Base-by-base conservation (phyloP, 768 basidiomycete species). In the Mycena leptocephala region DNA sequence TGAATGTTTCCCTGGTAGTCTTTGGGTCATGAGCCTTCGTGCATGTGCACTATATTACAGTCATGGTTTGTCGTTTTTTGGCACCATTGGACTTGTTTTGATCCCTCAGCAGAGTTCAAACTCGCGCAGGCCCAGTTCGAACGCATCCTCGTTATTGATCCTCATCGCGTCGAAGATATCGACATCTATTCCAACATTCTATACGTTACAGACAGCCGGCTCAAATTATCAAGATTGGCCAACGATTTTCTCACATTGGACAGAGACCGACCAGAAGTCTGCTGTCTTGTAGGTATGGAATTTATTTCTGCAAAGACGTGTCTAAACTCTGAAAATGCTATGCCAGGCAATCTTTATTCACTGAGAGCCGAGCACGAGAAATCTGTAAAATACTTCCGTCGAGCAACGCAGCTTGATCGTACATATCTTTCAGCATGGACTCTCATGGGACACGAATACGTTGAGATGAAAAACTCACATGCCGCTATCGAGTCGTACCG, bases 381-480 rank as follows among this genome's bases (percentile, higher is more conserved):
- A 85, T 97, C 98, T 1, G 94, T 99, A 78, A 95, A 95, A 80
- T 99, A 99, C 85, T 99, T 99, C 86, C 91, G 94, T 77, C 91
- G 97, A 74, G 97, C 98, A 10, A 95, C 97, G n/a, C 94, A 97
- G 81, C 91, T 99, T 59, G 97, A 99, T 84, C 92, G 95, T 70
- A 97, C 95, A 2, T 99, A 97, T 85, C 89, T 99, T 56, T 95
- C 97, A 9, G 98, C 98, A 7, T 99, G 98, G 98, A 99, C 98
- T 5, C 86, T 99, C 77, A 97, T 99, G 96, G 98, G 98, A 1
- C 98, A 99, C 81, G 98, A 99, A 85, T 99, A 95, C 80, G 95
- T 99, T 55, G 98, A 99, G 86, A 94, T 98, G 94, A 99, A 99
- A 86, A 99, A 99, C 84, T 97, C 97, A 6, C 97, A 99, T 88